Evolutionary conservation across 306 rosid species (phyloP).

Genomic region (Ochetophila trinervis): DNA sequence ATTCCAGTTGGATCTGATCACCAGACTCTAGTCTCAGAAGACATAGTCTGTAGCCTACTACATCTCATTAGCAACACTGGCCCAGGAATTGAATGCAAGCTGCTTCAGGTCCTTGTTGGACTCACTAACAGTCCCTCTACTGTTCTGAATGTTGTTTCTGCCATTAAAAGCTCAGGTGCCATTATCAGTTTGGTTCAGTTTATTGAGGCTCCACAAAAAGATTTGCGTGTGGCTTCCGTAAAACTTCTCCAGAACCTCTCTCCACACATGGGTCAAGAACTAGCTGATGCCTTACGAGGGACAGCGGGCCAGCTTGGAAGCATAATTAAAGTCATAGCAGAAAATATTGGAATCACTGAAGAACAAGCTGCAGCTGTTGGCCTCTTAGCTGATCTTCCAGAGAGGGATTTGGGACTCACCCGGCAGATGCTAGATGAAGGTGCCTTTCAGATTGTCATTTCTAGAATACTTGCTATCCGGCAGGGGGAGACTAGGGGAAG

Average conservation of each 20-base stretch:
- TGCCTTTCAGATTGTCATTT: slow-evolving; percentile 62
- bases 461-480: slow-evolving; percentile 57
- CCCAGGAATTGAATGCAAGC: slow-evolving; percentile 94
- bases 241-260: slow-evolving; percentile 82
- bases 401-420: slow-evolving; percentile 95
- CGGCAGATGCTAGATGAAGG: slow-evolving; percentile 92
- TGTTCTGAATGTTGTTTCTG: slow-evolving; percentile 65
- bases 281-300: slow-evolving; percentile 95
- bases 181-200: slow-evolving; percentile 89
- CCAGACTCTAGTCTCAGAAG: slow-evolving; percentile 95
- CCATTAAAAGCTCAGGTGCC: slow-evolving; percentile 98
- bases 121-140: slow-evolving; percentile 69
- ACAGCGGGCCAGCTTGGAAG: slow-evolving; percentile 91
- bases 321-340: slow-evolving; percentile 77
- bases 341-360: slow-evolving; percentile 72
- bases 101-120: slow-evolving; percentile 96
- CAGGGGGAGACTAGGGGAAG: slow-evolving; percentile 75
- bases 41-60: slow-evolving; percentile 77
- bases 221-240: slow-evolving; percentile 79
- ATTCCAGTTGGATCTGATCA: slow-evolving; percentile 72
- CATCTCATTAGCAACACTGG: slow-evolving; percentile 98
- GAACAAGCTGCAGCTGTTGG: slow-evolving; percentile 94
- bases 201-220: slow-evolving; percentile 91
- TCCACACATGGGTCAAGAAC: slow-evolving; percentile 84
- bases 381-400: slow-evolving; percentile 90